Percentiles rank a stretch among this genome's conserved stretches.
phyloP scores from a whole-genome alignment of 2,329 filamentous ascomycete genomes.

The Sordariomycetes sp. region DNA sequence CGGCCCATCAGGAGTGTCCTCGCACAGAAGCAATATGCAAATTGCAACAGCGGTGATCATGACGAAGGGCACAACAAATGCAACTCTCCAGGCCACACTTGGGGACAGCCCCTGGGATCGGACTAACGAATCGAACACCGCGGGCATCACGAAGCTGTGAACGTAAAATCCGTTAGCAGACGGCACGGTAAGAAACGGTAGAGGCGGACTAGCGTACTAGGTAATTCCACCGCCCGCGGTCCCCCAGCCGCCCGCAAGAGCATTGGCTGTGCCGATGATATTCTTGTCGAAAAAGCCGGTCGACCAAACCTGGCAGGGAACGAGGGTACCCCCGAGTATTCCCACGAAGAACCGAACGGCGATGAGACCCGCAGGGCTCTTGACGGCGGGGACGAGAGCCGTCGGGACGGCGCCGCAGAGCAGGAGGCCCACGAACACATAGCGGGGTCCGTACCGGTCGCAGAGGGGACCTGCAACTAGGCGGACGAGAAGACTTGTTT shows the following conservation, averaged over 20 bases:
- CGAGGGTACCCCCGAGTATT: constrained; percentile 67
- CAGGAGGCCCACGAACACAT: constrained; percentile 67
- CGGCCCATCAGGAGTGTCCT: constrained; percentile 72
- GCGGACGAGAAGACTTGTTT: constrained; percentile 58
- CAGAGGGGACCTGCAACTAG: constrained; percentile 74
- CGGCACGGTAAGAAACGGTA: background rate
- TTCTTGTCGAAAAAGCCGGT: constrained; percentile 92
- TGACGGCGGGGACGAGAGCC: constrained; percentile 71
- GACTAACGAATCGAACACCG: constrained; percentile 71
- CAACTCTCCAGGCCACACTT: constrained; percentile 70
- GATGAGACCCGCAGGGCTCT: constrained; percentile 53
- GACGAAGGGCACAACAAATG: constrained; percentile 76
- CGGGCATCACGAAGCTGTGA: constrained; percentile 33
- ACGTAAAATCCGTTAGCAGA: background rate
- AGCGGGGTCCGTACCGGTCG: constrained; percentile 71
- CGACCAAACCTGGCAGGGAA: constrained; percentile 85
- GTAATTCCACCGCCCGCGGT: constrained; percentile 86
- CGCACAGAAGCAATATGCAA: constrained; percentile 59
- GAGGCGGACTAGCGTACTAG: background rate
- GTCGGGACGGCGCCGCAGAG: constrained; percentile 71
- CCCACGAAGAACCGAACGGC: constrained; percentile 70
- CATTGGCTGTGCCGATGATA: constrained; percentile 80
- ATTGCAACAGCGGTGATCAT: constrained; percentile 53
- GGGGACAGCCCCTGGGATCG: constrained; percentile 44
- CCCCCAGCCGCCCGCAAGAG: constrained; percentile 75